These are phyloP conservation scores for Juncus inflexus DNA, from an alignment of 176 grass and related monocot genomes.

Conservation along the genomic window DNA sequence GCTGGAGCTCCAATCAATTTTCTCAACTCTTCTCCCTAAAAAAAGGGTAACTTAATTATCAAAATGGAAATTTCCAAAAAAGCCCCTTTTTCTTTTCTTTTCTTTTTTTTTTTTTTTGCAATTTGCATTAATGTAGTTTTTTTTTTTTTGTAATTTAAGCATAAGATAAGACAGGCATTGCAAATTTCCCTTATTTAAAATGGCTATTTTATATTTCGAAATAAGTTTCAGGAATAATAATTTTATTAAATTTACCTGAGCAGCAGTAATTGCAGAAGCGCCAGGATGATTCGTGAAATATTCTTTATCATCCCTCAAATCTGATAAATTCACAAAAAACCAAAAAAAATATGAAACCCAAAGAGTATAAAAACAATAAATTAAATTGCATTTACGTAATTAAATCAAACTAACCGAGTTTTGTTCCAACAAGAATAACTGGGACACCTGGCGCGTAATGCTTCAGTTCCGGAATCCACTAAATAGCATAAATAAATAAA, in stretches of 20 bases:
- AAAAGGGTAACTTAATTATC: slow-evolving; percentile 1
- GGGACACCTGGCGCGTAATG: slow-evolving; percentile 77
- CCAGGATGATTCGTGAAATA: slow-evolving; percentile 40
- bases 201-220: too few relatives aligned
- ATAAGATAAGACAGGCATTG: too few relatives aligned
- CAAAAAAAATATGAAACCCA: not conserved
- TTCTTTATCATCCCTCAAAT: slow-evolving; percentile 43
- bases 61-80: not conserved
- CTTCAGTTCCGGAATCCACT: slow-evolving; percentile 80
- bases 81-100: too few relatives aligned
- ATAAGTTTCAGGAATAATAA: not conserved
- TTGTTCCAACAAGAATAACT: slow-evolving; percentile 67
- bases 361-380: not conserved
- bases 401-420: slow-evolving; percentile 44
- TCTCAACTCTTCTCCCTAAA: slow-evolving; percentile 68
- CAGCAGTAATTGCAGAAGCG: slow-evolving; percentile 36
- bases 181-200: too few relatives aligned
- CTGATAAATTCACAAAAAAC: slow-evolving; percentile 17
- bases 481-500: slow-evolving; percentile 19
- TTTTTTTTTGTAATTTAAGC: too few relatives aligned
- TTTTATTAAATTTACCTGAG: slow-evolving; percentile 22
- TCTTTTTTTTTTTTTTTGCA: too few relatives aligned
- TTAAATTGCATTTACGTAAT: slow-evolving; percentile 1
- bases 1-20: slow-evolving; percentile 61
- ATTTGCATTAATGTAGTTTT: too few relatives aligned